These are phyloP conservation scores for Eucalyptus erythrocorys DNA, from an alignment of 345 rosid genomes.

Conservation along the genomic window DNA sequence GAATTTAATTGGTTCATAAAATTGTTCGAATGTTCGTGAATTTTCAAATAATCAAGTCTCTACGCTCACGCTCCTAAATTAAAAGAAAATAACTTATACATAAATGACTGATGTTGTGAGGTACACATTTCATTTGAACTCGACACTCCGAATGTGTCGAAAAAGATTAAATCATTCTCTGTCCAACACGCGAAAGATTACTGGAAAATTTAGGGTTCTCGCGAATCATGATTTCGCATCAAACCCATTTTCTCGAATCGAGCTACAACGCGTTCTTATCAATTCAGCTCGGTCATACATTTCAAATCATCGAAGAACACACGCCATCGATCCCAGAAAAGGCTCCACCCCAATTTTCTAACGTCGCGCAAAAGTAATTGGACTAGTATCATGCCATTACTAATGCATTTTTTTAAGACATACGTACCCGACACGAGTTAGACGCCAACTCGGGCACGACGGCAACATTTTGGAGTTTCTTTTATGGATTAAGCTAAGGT, in stretches of 20 bases:
- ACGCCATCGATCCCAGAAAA: not conserved
- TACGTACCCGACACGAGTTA: not conserved
- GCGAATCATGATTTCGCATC: not conserved
- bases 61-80: not conserved
- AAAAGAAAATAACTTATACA: not conserved
- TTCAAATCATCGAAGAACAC: not conserved
- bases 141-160: not conserved
- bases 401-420: not conserved
- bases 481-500: not conserved
- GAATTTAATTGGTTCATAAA: not conserved
- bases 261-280: not conserved
- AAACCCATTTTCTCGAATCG: not conserved
- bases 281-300: not conserved
- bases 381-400: not conserved
- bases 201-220: not conserved
- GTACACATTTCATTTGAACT: not conserved
- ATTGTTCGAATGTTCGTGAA: not conserved
- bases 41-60: not conserved
- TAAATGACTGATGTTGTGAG: not conserved
- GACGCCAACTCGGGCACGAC: not conserved
- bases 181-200: accelerated
- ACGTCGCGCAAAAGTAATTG: not conserved
- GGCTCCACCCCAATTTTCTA: not conserved
- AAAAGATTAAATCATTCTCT: not conserved
- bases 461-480: not conserved